Base-by-base conservation (phyloP, 177 flowering plant species). In the Vitis hybrid region DNA sequence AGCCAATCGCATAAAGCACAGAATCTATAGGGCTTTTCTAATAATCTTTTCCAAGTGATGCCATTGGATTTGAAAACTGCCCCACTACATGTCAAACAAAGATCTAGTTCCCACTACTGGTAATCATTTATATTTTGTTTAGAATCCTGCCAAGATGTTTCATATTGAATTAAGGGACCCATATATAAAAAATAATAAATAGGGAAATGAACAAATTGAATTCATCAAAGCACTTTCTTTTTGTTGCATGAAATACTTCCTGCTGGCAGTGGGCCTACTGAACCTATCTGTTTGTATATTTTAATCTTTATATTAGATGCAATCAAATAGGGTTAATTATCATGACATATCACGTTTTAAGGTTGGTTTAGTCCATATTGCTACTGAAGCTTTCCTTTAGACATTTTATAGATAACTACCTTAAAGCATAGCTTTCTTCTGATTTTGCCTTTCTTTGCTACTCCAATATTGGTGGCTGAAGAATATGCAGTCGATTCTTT, bases 241-340 rank as follows among this genome's bases (percentile, higher is more conserved):
- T 30, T 27, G 65, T 60, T 20, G 30, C 11, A 59, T 51, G 54
- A 35, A 53, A 54, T 52, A 57, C n/a, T 21, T 54, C 3, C 46
- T 71, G 46, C 24, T 71, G 35, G 62, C 63, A 48, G 74, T 64
- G 74, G 68, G 63, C 63, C 64, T 64, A 71, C 17, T 64, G 68
- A 64, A 71, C 53, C 63, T 64, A 64, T 71, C 68, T 64, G 41
- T 57, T 35, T 35, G 46, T 46, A 56, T 59, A 11, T 59, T 11
- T 10, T 5, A 54, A 54, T 54, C 57, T 54, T 54, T 54, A 13
- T 54, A 3, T 13, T 54, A 1, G 24, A 59, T 59, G 24, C 27
- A 59, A 21, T 21, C 24, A 24, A 27, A 21, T 59, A 21, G 12
- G 14, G 62, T 35, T 35, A 35, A 35, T 59, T 59, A 59, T 21